Evolutionary conservation across 2,329 filamentous ascomycete genomes (phyloP).

Genomic region (Cercospora sp.): DNA sequence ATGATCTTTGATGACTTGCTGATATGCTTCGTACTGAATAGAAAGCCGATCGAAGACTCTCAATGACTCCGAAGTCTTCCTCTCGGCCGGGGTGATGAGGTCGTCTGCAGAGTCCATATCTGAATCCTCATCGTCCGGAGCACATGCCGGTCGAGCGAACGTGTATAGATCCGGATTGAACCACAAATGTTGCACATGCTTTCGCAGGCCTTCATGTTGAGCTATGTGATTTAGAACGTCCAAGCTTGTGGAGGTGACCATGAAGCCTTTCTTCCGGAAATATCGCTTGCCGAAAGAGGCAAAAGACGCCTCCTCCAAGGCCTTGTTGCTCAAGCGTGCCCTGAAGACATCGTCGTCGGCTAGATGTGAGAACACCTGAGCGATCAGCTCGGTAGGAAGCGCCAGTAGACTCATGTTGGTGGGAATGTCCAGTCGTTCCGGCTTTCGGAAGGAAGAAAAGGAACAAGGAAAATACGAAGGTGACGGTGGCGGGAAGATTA

Average conservation of each 20-base stretch:
- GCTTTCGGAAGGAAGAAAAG: neutral
- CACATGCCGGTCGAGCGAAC: conserved; percentile 27
- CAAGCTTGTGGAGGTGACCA: conserved; percentile 33
- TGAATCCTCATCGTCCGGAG: conserved; percentile 25
- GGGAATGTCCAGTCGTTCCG: neutral
- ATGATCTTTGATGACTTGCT: conserved; percentile 30
- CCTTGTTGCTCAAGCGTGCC: conserved; percentile 25
- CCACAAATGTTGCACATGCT: conserved; percentile 38
- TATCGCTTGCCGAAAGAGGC: conserved; percentile 33
- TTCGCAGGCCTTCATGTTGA: conserved; percentile 29
- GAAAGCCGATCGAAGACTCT: conserved; percentile 21
- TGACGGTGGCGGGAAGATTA: neutral
- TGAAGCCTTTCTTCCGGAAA: conserved; percentile 40
- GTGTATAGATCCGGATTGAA: conserved; percentile 39
- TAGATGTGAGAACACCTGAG: conserved; percentile 29
- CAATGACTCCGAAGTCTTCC: conserved; percentile 1
- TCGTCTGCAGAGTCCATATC: conserved; percentile 24
- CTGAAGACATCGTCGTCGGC: conserved; percentile 29
- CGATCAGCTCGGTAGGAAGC: conserved; percentile 36
- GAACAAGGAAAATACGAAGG: neutral
- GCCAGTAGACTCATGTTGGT: conserved; percentile 23
- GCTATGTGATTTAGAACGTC: conserved; percentile 30
- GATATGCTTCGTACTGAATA: conserved; percentile 26
- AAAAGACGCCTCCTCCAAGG: conserved; percentile 33
- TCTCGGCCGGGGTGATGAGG: conserved; percentile 17